These are phyloP conservation scores for Eucalyptus cloeziana DNA, from an alignment of 345 rosid species.

Conservation along the genomic window DNA sequence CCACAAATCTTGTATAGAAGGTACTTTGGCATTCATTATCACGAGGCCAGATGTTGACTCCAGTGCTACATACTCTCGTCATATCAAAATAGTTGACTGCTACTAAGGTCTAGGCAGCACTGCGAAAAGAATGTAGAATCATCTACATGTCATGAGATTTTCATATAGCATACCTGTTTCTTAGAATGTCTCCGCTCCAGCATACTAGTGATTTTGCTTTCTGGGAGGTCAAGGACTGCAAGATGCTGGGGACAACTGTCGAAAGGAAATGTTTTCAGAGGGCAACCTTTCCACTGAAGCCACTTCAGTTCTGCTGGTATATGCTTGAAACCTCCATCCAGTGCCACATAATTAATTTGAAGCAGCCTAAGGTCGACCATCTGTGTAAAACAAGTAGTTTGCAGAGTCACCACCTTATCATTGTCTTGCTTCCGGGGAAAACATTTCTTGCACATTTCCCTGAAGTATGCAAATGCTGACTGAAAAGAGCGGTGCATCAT, in stretches of 20 bases:
- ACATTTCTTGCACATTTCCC: not conserved
- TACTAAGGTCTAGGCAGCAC: not conserved
- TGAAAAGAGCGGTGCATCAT: not conserved
- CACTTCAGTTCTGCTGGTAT: conserved; percentile 49
- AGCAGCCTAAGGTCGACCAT: conserved; percentile 55
- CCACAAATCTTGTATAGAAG: not conserved
- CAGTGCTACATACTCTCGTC: not conserved
- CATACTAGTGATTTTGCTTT: conserved; percentile 28
- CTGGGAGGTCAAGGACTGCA: conserved; percentile 65
- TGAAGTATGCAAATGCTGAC: conserved; percentile 1
- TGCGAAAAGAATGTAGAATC: not conserved
- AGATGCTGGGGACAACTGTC: conserved; percentile 21
- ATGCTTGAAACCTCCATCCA: conserved; percentile 35
- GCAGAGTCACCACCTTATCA: conserved; percentile 7
- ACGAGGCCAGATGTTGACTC: not conserved
- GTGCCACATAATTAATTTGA: conserved; percentile 34
- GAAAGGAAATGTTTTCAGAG: conserved; percentile 28
- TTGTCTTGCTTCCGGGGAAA: not conserved
- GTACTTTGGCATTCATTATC: not conserved
- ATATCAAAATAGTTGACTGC: not conserved
- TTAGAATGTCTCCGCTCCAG: conserved; percentile 1
- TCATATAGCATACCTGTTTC: not conserved
- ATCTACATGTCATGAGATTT: not conserved
- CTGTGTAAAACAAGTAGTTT: conserved; percentile 17
- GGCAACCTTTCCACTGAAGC: conserved; percentile 64